Conservation (phyloP, 2,329 filamentous ascomycete genomes). For the Zymoseptoria brevis region DNA sequence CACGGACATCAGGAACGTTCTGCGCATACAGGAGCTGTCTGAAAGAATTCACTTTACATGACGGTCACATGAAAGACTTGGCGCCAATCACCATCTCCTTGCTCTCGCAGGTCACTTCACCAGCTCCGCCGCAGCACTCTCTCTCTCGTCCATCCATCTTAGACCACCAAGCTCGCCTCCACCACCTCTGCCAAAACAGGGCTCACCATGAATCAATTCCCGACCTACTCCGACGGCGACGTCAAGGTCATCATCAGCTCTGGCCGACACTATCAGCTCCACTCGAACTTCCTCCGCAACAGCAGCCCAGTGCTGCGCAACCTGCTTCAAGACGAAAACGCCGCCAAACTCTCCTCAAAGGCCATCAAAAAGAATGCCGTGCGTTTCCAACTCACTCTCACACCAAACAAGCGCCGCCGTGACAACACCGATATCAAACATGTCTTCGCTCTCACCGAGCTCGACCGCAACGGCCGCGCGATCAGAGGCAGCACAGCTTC, state of each 20-base stretch:
- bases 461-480: slow-evolving; percentile 21
- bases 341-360: slow-evolving; percentile 23
- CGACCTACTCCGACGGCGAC: slow-evolving; percentile 34
- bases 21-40: not conserved
- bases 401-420: slow-evolving; percentile 9
- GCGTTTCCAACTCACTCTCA: slow-evolving; percentile 20
- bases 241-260: slow-evolving; percentile 32
- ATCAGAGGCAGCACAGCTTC: not conserved
- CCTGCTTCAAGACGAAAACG: slow-evolving; percentile 19
- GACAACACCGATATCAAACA: slow-evolving; percentile 6
- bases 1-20: not conserved
- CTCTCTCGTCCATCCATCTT: not conserved
- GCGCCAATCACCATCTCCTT: not conserved
- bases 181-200: too few species aligned
- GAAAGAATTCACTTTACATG: not conserved
- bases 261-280: slow-evolving; percentile 32
- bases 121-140: not conserved
- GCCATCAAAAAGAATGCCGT: slow-evolving; percentile 21
- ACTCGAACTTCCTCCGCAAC: slow-evolving; percentile 30
- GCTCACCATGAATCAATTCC: slow-evolving; percentile 26
- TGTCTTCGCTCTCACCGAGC: slow-evolving; percentile 7
- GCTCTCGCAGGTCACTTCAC: not conserved
- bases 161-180: not conserved
- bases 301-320: slow-evolving; percentile 14
- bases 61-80: not conserved